Percentiles rank a stretch among this genome's conserved stretches.
Evolutionary conservation across 1,284 basidiomycete genomes (phyloP).

Genomic region (Clitocybe nebularis): DNA sequence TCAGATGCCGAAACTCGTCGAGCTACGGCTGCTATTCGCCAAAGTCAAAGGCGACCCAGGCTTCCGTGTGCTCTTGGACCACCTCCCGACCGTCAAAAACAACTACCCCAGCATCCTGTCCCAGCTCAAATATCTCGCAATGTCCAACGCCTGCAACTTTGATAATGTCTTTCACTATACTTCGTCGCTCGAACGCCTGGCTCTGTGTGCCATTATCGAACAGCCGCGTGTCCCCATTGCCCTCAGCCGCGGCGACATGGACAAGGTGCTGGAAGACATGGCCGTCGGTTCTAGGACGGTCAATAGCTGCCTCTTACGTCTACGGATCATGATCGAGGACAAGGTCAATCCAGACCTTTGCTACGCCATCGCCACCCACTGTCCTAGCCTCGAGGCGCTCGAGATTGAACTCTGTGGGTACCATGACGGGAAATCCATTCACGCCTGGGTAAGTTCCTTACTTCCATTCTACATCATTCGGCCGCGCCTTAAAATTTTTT

Average conservation of each 20-base stretch:
- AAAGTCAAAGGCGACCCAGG: constrained; percentile 21
- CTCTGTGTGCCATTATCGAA: constrained; percentile 30
- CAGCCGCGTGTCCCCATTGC: constrained; percentile 30
- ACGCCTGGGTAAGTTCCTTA: constrained; percentile 29
- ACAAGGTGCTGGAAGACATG: constrained; percentile 24
- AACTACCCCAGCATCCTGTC: constrained; percentile 21
- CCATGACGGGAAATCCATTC: constrained; percentile 29
- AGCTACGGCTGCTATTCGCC: constrained; percentile 32
- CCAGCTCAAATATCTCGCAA: constrained; percentile 27
- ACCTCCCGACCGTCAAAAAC: constrained; percentile 16
- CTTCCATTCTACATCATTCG: too few species aligned
- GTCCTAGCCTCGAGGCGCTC: constrained; percentile 29
- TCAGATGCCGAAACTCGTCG: constrained; percentile 29
- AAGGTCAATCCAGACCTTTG: constrained; percentile 29
- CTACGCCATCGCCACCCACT: constrained; percentile 23
- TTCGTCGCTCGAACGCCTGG: constrained; percentile 24
- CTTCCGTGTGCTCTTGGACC: constrained; percentile 21
- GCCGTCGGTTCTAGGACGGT: constrained; percentile 15
- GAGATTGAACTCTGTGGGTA: constrained; percentile 37
- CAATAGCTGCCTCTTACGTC: constrained; percentile 18
- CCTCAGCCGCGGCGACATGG: constrained; percentile 23
- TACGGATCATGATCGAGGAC: constrained; percentile 35
- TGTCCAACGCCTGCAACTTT: constrained; percentile 33
- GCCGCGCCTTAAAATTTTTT: too few species aligned
- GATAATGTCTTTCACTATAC: constrained; percentile 24